These are phyloP conservation scores for Coffea eugenioides DNA, from an alignment of 257 asterid genomes.

Conservation along the genomic window DNA sequence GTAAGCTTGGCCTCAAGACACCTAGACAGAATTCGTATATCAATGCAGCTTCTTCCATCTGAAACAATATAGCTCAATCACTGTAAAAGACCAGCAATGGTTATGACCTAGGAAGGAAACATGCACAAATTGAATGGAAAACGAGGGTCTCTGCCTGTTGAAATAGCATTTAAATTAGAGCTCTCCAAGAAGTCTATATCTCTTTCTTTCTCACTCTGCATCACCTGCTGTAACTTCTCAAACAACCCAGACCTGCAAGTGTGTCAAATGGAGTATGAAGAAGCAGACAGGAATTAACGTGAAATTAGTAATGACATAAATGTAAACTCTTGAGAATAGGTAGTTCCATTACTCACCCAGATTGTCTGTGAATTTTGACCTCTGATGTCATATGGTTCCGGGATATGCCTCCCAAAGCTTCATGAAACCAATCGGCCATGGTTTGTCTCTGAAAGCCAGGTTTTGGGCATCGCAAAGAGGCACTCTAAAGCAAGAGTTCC, in stretches of 20 bases:
- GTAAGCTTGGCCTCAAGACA: slow-evolving; percentile 81
- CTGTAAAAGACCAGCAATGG: slow-evolving; percentile 9
- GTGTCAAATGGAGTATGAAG: background rate
- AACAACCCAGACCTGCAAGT: slow-evolving; percentile 44
- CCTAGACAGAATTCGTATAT: slow-evolving; percentile 66
- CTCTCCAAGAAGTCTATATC: slow-evolving; percentile 47
- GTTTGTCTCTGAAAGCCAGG: slow-evolving; percentile 41
- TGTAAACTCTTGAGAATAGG: slow-evolving; percentile 15
- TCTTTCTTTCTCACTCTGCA: slow-evolving; percentile 65
- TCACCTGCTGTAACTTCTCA: slow-evolving; percentile 66
- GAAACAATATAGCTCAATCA: slow-evolving; percentile 21
- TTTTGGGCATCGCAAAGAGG: slow-evolving; percentile 28
- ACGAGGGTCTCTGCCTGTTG: slow-evolving; percentile 40
- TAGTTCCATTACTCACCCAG: slow-evolving; percentile 45
- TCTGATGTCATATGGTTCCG: slow-evolving; percentile 30
- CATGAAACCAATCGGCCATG: slow-evolving; percentile 79
- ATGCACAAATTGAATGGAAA: slow-evolving; percentile 6
- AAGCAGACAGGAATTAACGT: background rate
- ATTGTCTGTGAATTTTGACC: slow-evolving; percentile 34
- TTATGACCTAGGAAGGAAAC: slow-evolving; percentile 13
- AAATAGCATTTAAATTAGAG: slow-evolving; percentile 27
- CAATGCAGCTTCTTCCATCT: slow-evolving; percentile 50
- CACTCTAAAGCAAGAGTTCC: slow-evolving; percentile 49
- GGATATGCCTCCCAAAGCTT: slow-evolving; percentile 55
- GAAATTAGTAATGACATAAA: background rate